These are phyloP conservation scores for Prunus persica DNA, from an alignment of 306 rosid genomes.

Conservation along the genomic window Prunus_persica_NCBIv2 NC_034014.1:3075501-3076000, in stretches of 20 bases:
- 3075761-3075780: not conserved
- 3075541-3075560: conserved; percentile 31
- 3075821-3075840: not conserved
- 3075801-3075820: not conserved
- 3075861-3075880: not conserved
- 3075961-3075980: not conserved
- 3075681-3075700: conserved; percentile 34
- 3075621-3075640: conserved; percentile 82
- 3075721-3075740: not conserved
- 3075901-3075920: conserved; percentile 1
- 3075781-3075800: not conserved
- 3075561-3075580: not conserved
- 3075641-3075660: conserved; percentile 97
- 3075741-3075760: not conserved
- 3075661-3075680: conserved; percentile 98
- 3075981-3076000: not conserved
- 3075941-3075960: not conserved
- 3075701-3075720: not conserved
- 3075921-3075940: not conserved
- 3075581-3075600: not conserved
- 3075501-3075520: conserved; percentile 90
- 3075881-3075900: not conserved
- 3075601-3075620: not conserved
- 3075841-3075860: not conserved
- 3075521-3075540: conserved; percentile 93